Conservation (phyloP, 1,139 yeast species). For the Torulaspora globosa region DNA sequence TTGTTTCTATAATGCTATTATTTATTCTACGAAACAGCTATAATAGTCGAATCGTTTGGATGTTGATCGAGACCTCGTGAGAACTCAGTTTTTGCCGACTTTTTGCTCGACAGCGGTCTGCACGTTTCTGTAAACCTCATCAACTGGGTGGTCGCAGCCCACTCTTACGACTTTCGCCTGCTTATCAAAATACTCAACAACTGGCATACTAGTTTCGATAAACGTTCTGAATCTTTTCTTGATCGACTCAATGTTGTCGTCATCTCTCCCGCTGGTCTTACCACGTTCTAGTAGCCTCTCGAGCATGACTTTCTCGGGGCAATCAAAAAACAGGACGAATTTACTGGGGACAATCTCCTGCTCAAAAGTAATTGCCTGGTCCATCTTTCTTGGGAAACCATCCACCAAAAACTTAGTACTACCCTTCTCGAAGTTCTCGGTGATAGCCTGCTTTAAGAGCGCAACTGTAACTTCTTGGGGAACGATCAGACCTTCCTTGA, state of each 20-base stretch:
- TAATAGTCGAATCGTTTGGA: not conserved
- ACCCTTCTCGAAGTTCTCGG: conserved; percentile 50
- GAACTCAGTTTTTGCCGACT: conserved; percentile 1
- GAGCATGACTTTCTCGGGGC: conserved; percentile 89
- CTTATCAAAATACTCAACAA: conserved; percentile 74
- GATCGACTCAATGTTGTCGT: conserved; percentile 88
- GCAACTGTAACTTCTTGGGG: conserved; percentile 95
- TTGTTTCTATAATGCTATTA: not conserved
- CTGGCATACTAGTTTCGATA: conserved; percentile 90
- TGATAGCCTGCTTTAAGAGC: conserved; percentile 73
- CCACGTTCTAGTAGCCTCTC: conserved; percentile 84
- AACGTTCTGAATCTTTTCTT: conserved; percentile 84
- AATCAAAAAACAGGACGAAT: conserved; percentile 85
- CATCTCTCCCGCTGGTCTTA: conserved; percentile 88
- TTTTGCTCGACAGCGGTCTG: conserved; percentile 53
- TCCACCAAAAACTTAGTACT: conserved; percentile 68
- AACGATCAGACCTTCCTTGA: conserved; percentile 84
- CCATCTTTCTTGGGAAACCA: conserved; percentile 98
- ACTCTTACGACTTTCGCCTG: conserved; percentile 76
- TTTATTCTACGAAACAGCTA: not conserved
- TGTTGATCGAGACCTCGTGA: not conserved
- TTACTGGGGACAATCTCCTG: conserved; percentile 69
- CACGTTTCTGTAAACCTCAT: conserved; percentile 70
- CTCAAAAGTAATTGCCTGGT: conserved; percentile 91
- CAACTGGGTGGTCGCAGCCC: conserved; percentile 74